These are phyloP conservation scores for Acanthamoeba culbertsoni DNA, from an alignment of 208 protist genomes.

Conservation along the genomic window DNA sequence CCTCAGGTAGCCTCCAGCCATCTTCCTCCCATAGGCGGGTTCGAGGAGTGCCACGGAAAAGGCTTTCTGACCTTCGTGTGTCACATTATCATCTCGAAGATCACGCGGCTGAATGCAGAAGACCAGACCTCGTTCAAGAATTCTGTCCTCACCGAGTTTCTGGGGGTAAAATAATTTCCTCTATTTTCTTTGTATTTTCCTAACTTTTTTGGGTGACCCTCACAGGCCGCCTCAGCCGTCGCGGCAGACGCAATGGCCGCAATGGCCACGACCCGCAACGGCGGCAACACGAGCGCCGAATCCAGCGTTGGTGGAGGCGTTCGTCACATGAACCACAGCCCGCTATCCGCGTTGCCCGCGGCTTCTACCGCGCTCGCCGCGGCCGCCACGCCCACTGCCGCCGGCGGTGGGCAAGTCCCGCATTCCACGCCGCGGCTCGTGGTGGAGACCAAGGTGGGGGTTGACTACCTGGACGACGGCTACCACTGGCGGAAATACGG, in stretches of 20 bases:
- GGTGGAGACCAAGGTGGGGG: conserved; percentile 23
- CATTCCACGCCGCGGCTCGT: background rate
- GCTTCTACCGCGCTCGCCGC: too few species aligned
- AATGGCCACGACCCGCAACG: background rate
- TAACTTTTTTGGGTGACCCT: background rate
- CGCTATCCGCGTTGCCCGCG: too few species aligned
- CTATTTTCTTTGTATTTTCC: background rate
- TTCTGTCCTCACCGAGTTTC: conserved; percentile 41
- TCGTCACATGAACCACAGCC: too few species aligned
- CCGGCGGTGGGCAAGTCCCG: background rate
- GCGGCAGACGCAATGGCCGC: background rate
- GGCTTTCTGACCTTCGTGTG: background rate
- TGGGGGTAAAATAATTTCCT: background rate
- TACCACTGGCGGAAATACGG: conserved; percentile 60
- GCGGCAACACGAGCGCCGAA: background rate
- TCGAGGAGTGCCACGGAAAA: background rate
- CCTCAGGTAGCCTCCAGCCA: background rate
- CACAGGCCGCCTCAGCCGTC: background rate
- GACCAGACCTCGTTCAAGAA: conserved; percentile 54
- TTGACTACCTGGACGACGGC: conserved; percentile 57
- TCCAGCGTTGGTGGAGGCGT: background rate
- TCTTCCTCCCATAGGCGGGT: background rate
- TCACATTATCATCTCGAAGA: background rate
- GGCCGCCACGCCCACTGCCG: background rate
- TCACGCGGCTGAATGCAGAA: conserved; percentile 2